Base-by-base conservation (phyloP, 345 rosid genomes). In the Lepidium didymum region DNA sequence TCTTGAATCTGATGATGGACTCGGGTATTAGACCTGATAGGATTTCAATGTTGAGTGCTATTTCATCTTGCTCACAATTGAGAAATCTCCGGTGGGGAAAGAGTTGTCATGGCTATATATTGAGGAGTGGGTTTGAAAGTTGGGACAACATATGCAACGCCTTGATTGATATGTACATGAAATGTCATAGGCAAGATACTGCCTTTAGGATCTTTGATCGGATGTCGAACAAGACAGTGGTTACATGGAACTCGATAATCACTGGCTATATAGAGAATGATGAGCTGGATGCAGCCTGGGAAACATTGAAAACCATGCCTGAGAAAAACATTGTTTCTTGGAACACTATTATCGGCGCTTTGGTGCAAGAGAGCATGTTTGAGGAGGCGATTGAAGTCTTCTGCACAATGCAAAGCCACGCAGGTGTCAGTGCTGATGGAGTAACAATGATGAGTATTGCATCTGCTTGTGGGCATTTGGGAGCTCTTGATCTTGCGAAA, bases 111-210 rank as follows among this genome's bases (percentile, higher is more conserved):
- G 81, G 82, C 5, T 85, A 78, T 76, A 78, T 80, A 35, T 46
- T 85, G 76, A 87, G 93, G 57, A 83, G 68, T 64, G 84, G 84
- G 23, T 69, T 85, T 62, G 84, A 78, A 50, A 60, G 56, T 40
- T 79, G 86, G 82, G 88, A 83, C 13, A 81, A 69, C 50, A 37
- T 87, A 61, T 70, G 78, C 40, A 87, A 85, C 29, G 79, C 88
- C 4, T 49, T 81, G 52, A 81, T 83, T 53, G 84, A 85, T 66
- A 85, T 85, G 90, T 87, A 85, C 76, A 85, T 85, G 90, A 87
- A 83, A 70, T 81, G 83, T 69, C 60, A 78, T 4, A 50, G 73
- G 79, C 68, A 77, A 76, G 78, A 79, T 61, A 53, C 63, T 58
- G 93, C 93, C 6, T 14, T 70, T 35, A 75, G 12, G 70, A 63